Evolutionary conservation across 306 rosid genomes (phyloP).

Genomic region (Dalbergia cultrata): DNA sequence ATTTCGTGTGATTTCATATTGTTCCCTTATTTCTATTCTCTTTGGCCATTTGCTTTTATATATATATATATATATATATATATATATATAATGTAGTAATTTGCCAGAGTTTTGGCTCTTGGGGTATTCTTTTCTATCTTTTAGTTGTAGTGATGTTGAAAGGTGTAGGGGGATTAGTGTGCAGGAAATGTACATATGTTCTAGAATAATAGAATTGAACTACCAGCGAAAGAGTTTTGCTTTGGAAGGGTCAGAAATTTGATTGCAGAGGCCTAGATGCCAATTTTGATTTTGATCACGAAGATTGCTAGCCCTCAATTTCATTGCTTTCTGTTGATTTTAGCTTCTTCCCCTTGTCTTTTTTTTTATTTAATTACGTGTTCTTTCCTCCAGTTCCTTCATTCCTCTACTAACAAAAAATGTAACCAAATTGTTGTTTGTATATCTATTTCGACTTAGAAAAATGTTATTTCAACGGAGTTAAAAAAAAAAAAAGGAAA

Average conservation of each 20-base stretch:
- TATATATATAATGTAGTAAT: not conserved
- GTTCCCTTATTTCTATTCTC: not conserved
- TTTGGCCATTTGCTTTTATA: not conserved
- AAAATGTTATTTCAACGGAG: no score
- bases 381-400: not conserved
- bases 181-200: slow-evolving; percentile 41
- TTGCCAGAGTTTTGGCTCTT: slow-evolving; percentile 1
- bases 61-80: not conserved
- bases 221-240: not conserved
- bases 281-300: slow-evolving; percentile 37
- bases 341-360: not conserved
- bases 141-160: slow-evolving; percentile 18
- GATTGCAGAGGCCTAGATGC: not conserved
- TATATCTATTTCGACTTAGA: not conserved
- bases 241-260: slow-evolving; percentile 21
- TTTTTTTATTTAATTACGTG: not conserved
- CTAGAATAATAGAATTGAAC: not conserved
- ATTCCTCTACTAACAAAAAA: not conserved
- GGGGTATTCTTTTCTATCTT: not conserved
- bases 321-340: slow-evolving; percentile 4
- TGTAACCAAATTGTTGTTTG: not conserved
- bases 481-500: no score
- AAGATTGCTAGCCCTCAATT: slow-evolving; percentile 18
- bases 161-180: not conserved
- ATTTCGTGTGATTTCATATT: slow-evolving; percentile 19